Evolutionary conservation across 129 eudicot genomes (phyloP), one percentile per base, ranked within the genome.

Genomic region (Chrysanthemum seticuspe): DNA sequence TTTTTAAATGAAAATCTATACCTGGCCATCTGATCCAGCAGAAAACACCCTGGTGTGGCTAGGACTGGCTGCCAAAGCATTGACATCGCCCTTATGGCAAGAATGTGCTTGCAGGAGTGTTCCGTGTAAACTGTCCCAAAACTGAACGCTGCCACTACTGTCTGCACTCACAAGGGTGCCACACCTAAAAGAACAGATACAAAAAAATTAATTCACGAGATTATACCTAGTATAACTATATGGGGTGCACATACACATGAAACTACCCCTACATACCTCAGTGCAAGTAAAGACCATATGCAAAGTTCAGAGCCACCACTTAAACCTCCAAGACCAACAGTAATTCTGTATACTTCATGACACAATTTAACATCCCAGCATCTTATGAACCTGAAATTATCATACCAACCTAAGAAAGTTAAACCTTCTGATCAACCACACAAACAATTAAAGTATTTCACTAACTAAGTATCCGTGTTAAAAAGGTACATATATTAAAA

Each of bases 11-110:
- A 19, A 74, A 5, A 44, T 6, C 8, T 1, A 15, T 80, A 93
- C 98, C 99, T 88, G 92, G 52, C 99, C 97, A 82, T 90, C 99
- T 51, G 96, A 88, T 72, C 97, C 97, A 52, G 94, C 99, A 81
- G 99, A 91, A 19, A 84, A 95, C 62, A 95, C 91, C 76, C 89
- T 83, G 31, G 73, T 95, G 63, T 95, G 94, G 71, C 81, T 83
- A 21, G 97, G 97, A 58, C 84, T 72, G 64, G 94, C 96, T 0
- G 96, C 96, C 80, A 95, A 78, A 13, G 97, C 97, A 80, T 81
- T 88, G 13, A 85, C 99, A 74, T 95, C 97, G 13, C 97, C 99
- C 81, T 85, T 86, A 69, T 95, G 99, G 67, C 72, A 81, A 47
- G 94, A 79, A 82, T 88, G 93, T 15, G 89, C 91, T 78, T 90